phyloP scores from a whole-genome alignment of 345 rosid species.

The Populus tremula region DNA sequence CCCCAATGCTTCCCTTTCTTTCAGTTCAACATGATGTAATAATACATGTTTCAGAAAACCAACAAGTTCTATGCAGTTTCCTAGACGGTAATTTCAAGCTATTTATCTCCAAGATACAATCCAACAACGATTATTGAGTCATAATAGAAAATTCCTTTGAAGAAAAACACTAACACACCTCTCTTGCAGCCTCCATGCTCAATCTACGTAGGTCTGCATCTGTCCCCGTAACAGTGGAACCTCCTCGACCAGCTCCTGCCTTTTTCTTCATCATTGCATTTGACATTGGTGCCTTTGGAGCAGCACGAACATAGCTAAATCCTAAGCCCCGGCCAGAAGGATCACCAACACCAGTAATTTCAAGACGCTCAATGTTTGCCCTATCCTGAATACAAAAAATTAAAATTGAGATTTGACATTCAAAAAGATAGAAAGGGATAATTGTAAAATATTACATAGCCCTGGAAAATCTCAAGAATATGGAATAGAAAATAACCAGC shows the following conservation, averaged over 20 bases:
- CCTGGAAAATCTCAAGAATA: background rate
- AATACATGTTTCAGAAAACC: background rate
- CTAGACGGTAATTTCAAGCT: background rate
- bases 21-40: background rate
- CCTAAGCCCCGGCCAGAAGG: constrained; percentile 98
- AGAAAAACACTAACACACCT: constrained; percentile 45
- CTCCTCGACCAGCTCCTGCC: constrained; percentile 79
- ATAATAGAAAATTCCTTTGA: background rate
- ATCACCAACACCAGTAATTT: constrained; percentile 98
- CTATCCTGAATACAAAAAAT: constrained; percentile 55
- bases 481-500: background rate
- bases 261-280: constrained; percentile 76
- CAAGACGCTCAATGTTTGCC: constrained; percentile 93
- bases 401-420: background rate
- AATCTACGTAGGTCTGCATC: constrained; percentile 98
- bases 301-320: constrained; percentile 88
- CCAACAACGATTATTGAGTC: background rate
- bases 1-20: background rate
- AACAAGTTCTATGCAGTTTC: background rate
- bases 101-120: background rate
- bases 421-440: background rate
- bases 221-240: constrained; percentile 91
- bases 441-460: background rate
- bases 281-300: constrained; percentile 83
- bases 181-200: constrained; percentile 99